Percentiles rank a stretch among this genome's conserved stretches.
These are phyloP conservation scores for Pterula multifida DNA, from an alignment of 1,284 basidiomycete genomes.

Conservation along the genomic window DNA sequence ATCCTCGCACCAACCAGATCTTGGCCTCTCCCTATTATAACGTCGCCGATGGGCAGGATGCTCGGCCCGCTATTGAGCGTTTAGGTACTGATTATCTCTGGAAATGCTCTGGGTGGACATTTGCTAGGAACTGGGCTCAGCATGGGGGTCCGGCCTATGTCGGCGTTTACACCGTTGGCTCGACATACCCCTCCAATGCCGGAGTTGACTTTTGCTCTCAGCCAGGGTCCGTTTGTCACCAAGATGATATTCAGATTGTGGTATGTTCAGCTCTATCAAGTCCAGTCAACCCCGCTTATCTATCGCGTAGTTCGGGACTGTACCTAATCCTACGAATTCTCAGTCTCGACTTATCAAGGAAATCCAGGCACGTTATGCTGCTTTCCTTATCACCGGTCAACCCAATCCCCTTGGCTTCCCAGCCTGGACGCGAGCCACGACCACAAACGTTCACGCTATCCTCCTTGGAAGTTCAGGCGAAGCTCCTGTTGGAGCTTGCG, in stretches of 20 bases:
- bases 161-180: conserved; percentile 55
- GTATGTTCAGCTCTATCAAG: conserved; percentile 25
- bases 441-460: conserved; percentile 36
- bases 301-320: conserved; percentile 50
- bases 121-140: conserved; percentile 51
- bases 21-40: conserved; percentile 40
- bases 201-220: conserved; percentile 40
- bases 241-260: conserved; percentile 66
- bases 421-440: conserved; percentile 39
- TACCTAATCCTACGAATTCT: conserved; percentile 36
- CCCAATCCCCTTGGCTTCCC: conserved; percentile 40
- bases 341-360: conserved; percentile 49
- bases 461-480: conserved; percentile 43
- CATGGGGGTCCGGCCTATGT: conserved; percentile 59
- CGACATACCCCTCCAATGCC: conserved; percentile 56
- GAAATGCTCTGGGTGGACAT: conserved; percentile 61
- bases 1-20: conserved; percentile 32
- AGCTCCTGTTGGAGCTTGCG: conserved; percentile 43
- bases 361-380: conserved; percentile 54
- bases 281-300: conserved; percentile 4
- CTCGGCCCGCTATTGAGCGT: conserved; percentile 40
- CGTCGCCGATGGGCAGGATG: conserved; percentile 30
- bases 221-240: conserved; percentile 50
- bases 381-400: conserved; percentile 49
- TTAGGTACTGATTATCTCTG: conserved; percentile 62